Evolutionary conservation across 2,329 filamentous ascomycete species (phyloP).

Genomic region (Ophiostoma sp.): DNA sequence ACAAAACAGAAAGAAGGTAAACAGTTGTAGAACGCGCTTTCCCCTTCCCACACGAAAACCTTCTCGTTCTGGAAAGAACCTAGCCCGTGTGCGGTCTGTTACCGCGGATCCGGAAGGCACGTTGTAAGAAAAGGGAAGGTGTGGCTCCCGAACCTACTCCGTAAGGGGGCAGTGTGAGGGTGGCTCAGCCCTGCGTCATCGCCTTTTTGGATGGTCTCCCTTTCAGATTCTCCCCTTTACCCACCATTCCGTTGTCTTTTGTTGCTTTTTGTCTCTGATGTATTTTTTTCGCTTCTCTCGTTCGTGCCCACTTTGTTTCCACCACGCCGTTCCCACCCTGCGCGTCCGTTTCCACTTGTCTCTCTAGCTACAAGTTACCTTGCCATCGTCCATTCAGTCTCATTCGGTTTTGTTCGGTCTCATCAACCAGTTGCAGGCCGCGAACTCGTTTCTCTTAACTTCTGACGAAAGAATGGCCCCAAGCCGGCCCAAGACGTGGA

Average conservation of each 20-base stretch:
- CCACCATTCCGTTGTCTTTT: background rate
- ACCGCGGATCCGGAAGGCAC: conserved; percentile 19
- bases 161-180: conserved; percentile 19
- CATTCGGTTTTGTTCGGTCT: too few species aligned
- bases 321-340: background rate
- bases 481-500: background rate
- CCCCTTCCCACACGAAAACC: background rate
- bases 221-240: background rate
- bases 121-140: conserved; percentile 7
- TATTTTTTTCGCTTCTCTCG: background rate
- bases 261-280: background rate
- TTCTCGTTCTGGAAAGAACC: conserved; percentile 1
- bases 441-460: background rate
- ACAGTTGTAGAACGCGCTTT: background rate
- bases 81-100: background rate
- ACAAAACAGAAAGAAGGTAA: background rate
- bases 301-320: conserved; percentile 7
- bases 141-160: conserved; percentile 7
- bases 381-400: background rate
- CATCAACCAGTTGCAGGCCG: too few species aligned
- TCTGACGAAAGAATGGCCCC: background rate
- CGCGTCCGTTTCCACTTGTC: background rate
- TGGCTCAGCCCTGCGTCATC: conserved; percentile 22
- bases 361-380: background rate
- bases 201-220: background rate